These are phyloP conservation scores for Zasmidium cellare DNA, from an alignment of 2,329 filamentous ascomycete species.

Conservation along the genomic window DNA sequence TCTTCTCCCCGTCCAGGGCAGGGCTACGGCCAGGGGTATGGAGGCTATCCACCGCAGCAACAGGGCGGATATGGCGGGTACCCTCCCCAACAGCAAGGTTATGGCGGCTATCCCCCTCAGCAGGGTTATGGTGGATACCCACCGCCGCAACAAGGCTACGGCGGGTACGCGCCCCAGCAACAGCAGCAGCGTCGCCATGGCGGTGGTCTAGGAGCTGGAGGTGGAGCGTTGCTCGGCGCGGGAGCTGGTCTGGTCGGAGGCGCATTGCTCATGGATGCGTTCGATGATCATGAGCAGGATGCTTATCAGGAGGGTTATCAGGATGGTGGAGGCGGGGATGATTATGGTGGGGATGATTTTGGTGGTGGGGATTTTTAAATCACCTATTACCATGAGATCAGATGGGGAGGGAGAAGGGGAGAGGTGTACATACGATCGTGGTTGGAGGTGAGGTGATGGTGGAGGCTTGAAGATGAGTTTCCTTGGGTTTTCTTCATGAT, in stretches of 20 bases:
- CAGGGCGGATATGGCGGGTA: slow-evolving; percentile 45
- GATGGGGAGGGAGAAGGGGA: background rate
- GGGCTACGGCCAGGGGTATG: slow-evolving; percentile 26
- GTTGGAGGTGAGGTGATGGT: no score
- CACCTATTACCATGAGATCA: background rate
- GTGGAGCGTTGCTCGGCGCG: slow-evolving; percentile 73
- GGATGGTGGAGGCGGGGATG: slow-evolving; percentile 36
- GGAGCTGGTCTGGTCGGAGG: slow-evolving; percentile 83
- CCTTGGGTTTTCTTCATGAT: no score
- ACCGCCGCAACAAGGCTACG: slow-evolving; percentile 38
- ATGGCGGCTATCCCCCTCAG: slow-evolving; percentile 29
- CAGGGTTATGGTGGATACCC: slow-evolving; percentile 28
- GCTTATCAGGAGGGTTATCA: slow-evolving; percentile 53
- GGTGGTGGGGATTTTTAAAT: slow-evolving; percentile 32
- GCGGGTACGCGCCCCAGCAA: slow-evolving; percentile 31
- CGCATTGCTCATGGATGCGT: slow-evolving; percentile 63
- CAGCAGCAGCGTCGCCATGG: slow-evolving; percentile 43
- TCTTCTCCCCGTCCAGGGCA: slow-evolving; percentile 21
- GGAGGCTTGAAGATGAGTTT: no score
- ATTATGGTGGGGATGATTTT: slow-evolving; percentile 33
- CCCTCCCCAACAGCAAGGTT: slow-evolving; percentile 35
- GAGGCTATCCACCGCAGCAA: slow-evolving; percentile 35
- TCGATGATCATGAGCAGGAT: slow-evolving; percentile 57
- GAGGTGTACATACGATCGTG: background rate
- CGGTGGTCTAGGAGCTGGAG: slow-evolving; percentile 65